Evolutionary conservation across 164 flowering plant species (phyloP), one percentile per base, ranked within the genome.

Genomic region (Stephania yunnanensis): DNA sequence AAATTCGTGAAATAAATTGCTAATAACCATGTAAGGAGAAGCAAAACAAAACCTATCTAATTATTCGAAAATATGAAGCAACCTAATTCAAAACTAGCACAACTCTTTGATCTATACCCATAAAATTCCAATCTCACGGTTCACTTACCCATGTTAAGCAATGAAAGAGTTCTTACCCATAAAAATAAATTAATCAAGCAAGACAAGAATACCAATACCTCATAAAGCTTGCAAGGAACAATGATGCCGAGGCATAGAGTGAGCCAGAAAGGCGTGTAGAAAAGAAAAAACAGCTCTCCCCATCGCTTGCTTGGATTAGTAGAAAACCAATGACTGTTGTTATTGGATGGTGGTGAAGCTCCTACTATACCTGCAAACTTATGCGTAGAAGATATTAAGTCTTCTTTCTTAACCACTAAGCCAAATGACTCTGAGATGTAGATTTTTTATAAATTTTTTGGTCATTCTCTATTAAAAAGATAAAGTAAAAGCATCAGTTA

Each of bases 221-320:
- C 98, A 78, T 93, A 95, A 36, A 95, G 87, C 76, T 90, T 92
- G 85, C 78, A 90, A 1, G 98, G 99, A 22, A 95, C 95, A 48
- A 95, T 86, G 69, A 95, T 87, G 12, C 98, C 98, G 61, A 95
- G 85, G 75, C 93, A 92, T 20, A 95, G 92, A 75, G 98, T 93
- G 77, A 95, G 90, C 99, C 99, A 95, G 76, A 95, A 93, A 0
- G 99, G 99, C 53, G 99, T 89, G 77, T 95, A 95, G 65, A 82
- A 25, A 25, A 95, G 90, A 76, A 95, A 95, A 77, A 93, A 93
- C 68, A 93, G 36, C 80, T 95, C 99, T 12, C 88, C 97, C 99
- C 98, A 95, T 90, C 96, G 81, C 87, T 95, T 95, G 85, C 99
- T 95, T 1, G 92, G 92, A 78, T 89, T 89, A 15, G 86, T 71